Base-by-base conservation (phyloP, 257 asterid genomes). In the Solanum sejunctum region DNA sequence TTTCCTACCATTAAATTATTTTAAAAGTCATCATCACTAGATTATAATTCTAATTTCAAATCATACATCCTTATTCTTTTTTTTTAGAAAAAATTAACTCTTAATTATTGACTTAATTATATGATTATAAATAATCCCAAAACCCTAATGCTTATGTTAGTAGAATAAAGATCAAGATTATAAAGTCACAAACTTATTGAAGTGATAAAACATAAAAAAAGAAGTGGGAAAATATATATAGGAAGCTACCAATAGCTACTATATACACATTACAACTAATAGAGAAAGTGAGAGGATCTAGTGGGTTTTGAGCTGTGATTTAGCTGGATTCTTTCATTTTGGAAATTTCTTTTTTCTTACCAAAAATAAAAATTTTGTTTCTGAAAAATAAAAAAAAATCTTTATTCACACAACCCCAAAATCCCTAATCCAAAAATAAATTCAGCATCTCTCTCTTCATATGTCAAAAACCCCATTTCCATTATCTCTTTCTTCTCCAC, bases 301-400 rank as follows among this genome's bases (percentile, higher is more conserved):
- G 95, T 93, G 94, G 93, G 90, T 90, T 89, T 92, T 90, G 98
- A 94, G 98, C 98, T 94, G 98, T 94, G 95, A 86, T 90, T 87
- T 93, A 93, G 98, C 97, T 95, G 97, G 88, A 93, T 58, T 18
- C 49, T 80, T 83, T 85, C 55, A 21, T 52, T 64, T 67, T 45
- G 51, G 16, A 8, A 67, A 85, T 88, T 89, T 87, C 69, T 49
- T 60, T 71, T 28, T 70, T 84, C 85, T 63, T 60, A 60, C 67
- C 20, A 57, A 3, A 20, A 58, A 58, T 3, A 10, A 52, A 16
- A 7, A 52, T 6, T 6, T 58, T 55, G 20, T 55, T 16, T 55
- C 8, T 2, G 1, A 20, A 58, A n/a, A n/a, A 12, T 3, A n/a
- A 58, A n/a, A 0, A 17, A 55, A 21, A n/a, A 77, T 72, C 91